Evolutionary conservation across 83 land plant species (phyloP).

Genomic region (Isoetes engelmannii): DNA sequence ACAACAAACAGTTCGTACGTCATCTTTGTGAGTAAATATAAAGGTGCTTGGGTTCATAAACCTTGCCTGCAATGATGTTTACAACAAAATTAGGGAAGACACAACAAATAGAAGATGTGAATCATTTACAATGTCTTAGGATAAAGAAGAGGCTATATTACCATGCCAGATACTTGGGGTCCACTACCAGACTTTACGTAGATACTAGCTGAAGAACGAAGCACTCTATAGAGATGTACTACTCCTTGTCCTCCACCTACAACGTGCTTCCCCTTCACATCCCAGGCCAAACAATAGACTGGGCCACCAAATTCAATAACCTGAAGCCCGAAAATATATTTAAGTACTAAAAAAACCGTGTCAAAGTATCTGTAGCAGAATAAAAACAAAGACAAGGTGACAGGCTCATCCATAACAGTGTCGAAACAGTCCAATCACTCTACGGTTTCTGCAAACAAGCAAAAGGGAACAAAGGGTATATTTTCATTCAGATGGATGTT

Average conservation of each 20-base stretch:
- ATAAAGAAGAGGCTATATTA: neutral
- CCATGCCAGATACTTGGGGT: slow-evolving; percentile 18
- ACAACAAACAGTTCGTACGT: slow-evolving; percentile 18
- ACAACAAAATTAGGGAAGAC: neutral
- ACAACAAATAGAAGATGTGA: neutral
- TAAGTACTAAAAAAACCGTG: too few species aligned
- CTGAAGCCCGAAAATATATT: neutral
- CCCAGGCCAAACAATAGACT: slow-evolving; percentile 30
- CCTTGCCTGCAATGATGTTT: slow-evolving; percentile 13
- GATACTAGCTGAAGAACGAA: slow-evolving; percentile 26
- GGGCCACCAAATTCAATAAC: slow-evolving; percentile 35
- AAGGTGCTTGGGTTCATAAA: slow-evolving; percentile 16
- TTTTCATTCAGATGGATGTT: too few species aligned
- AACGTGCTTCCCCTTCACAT: slow-evolving; percentile 21
- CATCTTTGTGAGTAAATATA: slow-evolving; percentile 13
- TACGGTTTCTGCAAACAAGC: too few species aligned
- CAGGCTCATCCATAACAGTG: too few species aligned
- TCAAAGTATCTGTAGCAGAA: too few species aligned
- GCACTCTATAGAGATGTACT: slow-evolving; percentile 19
- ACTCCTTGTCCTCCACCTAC: slow-evolving; percentile 31
- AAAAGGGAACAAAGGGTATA: too few species aligned
- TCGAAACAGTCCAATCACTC: too few species aligned
- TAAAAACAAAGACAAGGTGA: too few species aligned
- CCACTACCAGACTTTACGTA: slow-evolving; percentile 26
- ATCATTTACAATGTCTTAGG: neutral